Conservation (phyloP, 78 protist genomes). For the slime mould (Dictyostelium discoideum) region DNA sequence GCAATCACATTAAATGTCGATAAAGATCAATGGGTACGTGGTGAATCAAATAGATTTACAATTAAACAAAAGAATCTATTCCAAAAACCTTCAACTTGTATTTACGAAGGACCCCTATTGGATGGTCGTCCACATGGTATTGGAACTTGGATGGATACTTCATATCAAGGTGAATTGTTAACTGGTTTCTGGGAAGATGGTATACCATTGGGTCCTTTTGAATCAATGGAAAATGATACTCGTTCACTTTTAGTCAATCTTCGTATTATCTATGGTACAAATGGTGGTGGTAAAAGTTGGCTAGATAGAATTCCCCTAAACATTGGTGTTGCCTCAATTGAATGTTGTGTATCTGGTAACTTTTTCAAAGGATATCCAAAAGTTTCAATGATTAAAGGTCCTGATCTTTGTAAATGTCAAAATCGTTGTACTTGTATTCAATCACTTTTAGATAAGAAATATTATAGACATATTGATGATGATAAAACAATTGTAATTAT, state of each 20-base stretch:
- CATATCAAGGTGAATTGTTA: constrained; percentile 76
- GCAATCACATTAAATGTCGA: constrained; percentile 55
- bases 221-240: constrained; percentile 74
- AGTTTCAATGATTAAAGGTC: constrained; percentile 74
- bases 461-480: constrained; percentile 79
- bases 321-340: constrained; percentile 77
- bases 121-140: constrained; percentile 84
- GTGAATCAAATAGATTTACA: constrained; percentile 53
- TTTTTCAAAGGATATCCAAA: constrained; percentile 81
- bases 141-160: constrained; percentile 85
- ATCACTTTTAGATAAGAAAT: constrained; percentile 24
- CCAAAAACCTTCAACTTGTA: constrained; percentile 45
- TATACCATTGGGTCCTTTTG: constrained; percentile 83
- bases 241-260: constrained; percentile 63
- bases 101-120: constrained; percentile 72
- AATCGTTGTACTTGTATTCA: constrained; percentile 44
- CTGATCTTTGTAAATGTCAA: constrained; percentile 53
- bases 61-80: constrained; percentile 50
- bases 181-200: constrained; percentile 85
- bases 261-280: constrained; percentile 66
- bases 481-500: constrained; percentile 66
- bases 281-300: constrained; percentile 81
- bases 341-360: constrained; percentile 84
- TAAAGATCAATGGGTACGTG: constrained; percentile 48
- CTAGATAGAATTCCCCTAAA: constrained; percentile 69